phyloP scores from a whole-genome alignment of 768 basidiomycete species.

The Boletus subcaerulescens region DNA sequence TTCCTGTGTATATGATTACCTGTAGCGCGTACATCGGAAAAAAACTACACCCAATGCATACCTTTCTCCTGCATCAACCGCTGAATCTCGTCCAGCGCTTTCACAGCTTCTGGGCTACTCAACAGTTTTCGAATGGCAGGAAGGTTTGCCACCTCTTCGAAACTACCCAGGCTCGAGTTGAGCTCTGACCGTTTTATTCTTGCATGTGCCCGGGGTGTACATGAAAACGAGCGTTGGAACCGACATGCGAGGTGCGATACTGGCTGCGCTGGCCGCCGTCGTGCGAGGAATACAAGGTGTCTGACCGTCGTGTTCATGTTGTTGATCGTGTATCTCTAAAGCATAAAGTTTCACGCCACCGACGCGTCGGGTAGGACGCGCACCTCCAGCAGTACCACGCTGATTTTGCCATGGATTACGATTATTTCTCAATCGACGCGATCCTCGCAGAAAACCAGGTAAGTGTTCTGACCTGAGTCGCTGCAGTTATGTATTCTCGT shows the following conservation, averaged over 20 bases:
- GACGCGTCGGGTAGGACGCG: constrained; percentile 14
- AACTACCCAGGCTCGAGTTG: constrained; percentile 36
- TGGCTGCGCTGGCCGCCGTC: constrained; percentile 17
- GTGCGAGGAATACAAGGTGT: constrained; percentile 13
- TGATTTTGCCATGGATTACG: constrained; percentile 64
- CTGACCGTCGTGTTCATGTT: constrained; percentile 25
- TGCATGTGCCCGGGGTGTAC: constrained; percentile 28
- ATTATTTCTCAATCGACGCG: constrained; percentile 89
- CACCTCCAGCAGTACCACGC: neutral
- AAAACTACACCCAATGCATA: constrained; percentile 10
- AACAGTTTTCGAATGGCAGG: constrained; percentile 46
- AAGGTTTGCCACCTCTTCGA: constrained; percentile 41
- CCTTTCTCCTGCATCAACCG: constrained; percentile 49
- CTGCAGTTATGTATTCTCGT: neutral
- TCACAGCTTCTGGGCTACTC: constrained; percentile 47
- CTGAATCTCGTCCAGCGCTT: constrained; percentile 45
- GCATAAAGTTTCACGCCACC: constrained; percentile 14
- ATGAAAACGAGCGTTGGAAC: constrained; percentile 29
- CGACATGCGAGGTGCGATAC: constrained; percentile 5
- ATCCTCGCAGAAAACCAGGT: constrained; percentile 93
- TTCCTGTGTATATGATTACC: constrained; percentile 33
- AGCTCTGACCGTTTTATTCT: constrained; percentile 31
- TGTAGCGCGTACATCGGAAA: neutral
- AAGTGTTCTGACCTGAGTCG: constrained; percentile 1
- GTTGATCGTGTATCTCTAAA: neutral